Conservation (phyloP, 768 basidiomycete genomes). For the Podaxis sp. region DNA sequence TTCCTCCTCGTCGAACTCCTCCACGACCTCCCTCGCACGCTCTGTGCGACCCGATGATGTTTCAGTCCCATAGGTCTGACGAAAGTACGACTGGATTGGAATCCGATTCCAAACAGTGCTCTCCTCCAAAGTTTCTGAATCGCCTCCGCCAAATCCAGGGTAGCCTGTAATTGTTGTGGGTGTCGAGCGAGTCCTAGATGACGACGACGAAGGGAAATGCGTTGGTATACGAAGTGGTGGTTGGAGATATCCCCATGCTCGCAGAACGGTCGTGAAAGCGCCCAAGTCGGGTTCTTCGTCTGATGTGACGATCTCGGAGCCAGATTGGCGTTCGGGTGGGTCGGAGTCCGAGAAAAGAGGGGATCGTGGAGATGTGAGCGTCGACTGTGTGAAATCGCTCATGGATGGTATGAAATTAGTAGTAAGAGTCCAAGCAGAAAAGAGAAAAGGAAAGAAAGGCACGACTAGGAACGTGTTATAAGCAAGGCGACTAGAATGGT, state of each 20-base stretch:
- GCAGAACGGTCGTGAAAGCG: constrained; percentile 67
- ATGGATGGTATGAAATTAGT: constrained; percentile 6
- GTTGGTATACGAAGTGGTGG: constrained; percentile 40
- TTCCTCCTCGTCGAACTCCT: constrained; percentile 20
- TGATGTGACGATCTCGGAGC: constrained; percentile 34
- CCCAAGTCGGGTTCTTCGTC: constrained; percentile 74
- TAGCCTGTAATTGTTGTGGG: constrained; percentile 15
- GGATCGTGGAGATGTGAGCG: constrained; percentile 7
- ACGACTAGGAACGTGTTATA: neutral
- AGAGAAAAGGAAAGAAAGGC: neutral
- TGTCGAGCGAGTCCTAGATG: constrained; percentile 16
- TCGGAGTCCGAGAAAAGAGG: constrained; percentile 11
- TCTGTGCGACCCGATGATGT: constrained; percentile 21
- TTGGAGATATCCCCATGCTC: constrained; percentile 61
- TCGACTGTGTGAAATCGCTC: constrained; percentile 8
- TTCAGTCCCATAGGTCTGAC: constrained; percentile 24
- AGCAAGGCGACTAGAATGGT: constrained; percentile 6
- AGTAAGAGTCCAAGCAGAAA: neutral
- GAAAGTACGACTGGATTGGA: constrained; percentile 59
- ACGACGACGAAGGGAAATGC: constrained; percentile 17
- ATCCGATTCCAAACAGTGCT: constrained; percentile 69
- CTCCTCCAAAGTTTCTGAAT: constrained; percentile 27
- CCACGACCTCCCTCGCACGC: constrained; percentile 20
- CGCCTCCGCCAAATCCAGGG: constrained; percentile 15
- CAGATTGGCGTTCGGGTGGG: neutral